Evolutionary conservation across 2,329 filamentous ascomycete species (phyloP), one percentile per base, ranked within the genome.

Genomic region (Pleomassaria siparia): DNA sequence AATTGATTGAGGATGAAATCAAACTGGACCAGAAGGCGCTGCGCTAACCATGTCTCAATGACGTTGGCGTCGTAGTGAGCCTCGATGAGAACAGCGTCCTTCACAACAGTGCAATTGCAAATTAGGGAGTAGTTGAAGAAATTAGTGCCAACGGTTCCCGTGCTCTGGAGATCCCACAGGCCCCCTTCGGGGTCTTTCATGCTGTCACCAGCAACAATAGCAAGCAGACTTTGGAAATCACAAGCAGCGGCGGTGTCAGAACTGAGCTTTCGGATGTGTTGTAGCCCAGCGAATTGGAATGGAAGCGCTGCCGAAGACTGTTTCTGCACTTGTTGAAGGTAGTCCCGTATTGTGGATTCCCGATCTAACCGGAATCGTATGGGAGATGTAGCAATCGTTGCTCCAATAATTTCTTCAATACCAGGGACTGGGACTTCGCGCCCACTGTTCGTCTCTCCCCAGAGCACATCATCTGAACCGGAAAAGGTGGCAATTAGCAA

Each of bases 191-290:
- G 51, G 41, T 68, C 62, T 43, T 64, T 56, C 44, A 62, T 54
- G 24, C 56, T 59, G 24, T 69, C 63, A 2, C 59, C 63, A n/a
- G 60, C 55, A 12, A 60, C 60, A 16, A 78, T 75, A 1, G 74
- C 73, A 2, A 78, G 62, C 4, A 78, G 54, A 45, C 75, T 79
- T 41, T 76, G 71, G 58, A 78, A 76, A 16, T 76, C 67, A 51
- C 75, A 77, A 32, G 71, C 73, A n/a, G 67, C 53, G 1, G 71
- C 68, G 1, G 72, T 66, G 47, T 77, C 73, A 2, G 61, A 53
- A 30, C 56, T 66, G 8, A 70, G 51, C 42, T 66, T 67, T 6
- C 58, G 59, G 29, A 79, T 79, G 32, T 74, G 70, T 44, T 78
- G 76, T 2, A 79, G 53, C n/a, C 77, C 76, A n/a, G 74, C 63